Evolutionary conservation across 2,329 filamentous ascomycete genomes (phyloP).

Genomic region (Paraconiothyrium brasiliense): DNA sequence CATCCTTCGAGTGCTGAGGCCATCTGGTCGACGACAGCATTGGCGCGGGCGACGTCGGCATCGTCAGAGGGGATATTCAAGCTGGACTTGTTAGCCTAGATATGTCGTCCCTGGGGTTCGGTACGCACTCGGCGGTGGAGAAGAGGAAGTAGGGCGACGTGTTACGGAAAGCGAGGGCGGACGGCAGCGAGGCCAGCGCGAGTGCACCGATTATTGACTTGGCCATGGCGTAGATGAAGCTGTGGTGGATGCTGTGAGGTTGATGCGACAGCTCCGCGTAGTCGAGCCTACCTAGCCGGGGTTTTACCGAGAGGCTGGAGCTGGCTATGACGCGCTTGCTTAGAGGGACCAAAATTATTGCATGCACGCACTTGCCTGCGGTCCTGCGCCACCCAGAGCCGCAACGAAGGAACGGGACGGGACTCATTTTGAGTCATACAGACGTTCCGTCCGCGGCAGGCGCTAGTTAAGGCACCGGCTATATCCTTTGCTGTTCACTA

Average conservation of each 20-base stretch:
- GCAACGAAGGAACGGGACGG: neutral
- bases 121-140: slow-evolving; percentile 79
- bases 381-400: slow-evolving; percentile 21
- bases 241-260: slow-evolving; percentile 17
- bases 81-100: slow-evolving; percentile 40
- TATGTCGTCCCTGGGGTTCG: slow-evolving; percentile 20
- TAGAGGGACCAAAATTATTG: slow-evolving; percentile 15
- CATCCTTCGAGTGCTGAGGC: slow-evolving; percentile 67
- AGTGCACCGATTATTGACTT: slow-evolving; percentile 59
- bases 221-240: slow-evolving; percentile 43
- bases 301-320: slow-evolving; percentile 19
- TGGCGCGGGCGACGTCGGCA: slow-evolving; percentile 53
- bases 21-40: slow-evolving; percentile 55
- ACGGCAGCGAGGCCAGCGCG: slow-evolving; percentile 62
- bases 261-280: slow-evolving; percentile 24
- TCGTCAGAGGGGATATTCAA: slow-evolving; percentile 37
- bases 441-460: neutral
- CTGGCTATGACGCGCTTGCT: slow-evolving; percentile 41
- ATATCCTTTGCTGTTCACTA: slow-evolving; percentile 9
- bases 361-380: neutral
- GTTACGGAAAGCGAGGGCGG: slow-evolving; percentile 78
- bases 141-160: slow-evolving; percentile 90
- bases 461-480: neutral
- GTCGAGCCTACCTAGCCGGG: slow-evolving; percentile 18
- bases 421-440: slow-evolving; percentile 16